Evolutionary conservation across 2,329 filamentous ascomycete genomes (phyloP), one percentile per base, ranked within the genome.

Genomic region (Aureobasidium sp.): DNA sequence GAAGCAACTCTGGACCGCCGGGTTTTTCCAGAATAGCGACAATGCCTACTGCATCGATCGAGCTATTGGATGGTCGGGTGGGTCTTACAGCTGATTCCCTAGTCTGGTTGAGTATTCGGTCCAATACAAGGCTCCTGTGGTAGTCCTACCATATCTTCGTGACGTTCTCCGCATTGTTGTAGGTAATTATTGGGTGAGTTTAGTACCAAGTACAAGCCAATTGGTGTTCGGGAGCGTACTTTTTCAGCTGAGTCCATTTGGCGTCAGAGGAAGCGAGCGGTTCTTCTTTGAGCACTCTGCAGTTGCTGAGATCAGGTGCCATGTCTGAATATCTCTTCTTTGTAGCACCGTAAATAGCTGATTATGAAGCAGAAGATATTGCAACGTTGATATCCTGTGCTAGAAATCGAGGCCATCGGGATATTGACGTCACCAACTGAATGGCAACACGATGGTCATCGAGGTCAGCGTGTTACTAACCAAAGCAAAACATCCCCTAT

Each of bases 11-110:
- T 5, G 78, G 76, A 42, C 72, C 72, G 11, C 68, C 72, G 0
- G 79, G 78, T 65, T 81, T 78, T 29, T 77, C 74, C 53, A 82
- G 74, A 49, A 85, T 81, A 32, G 78, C 77, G 34, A 83, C 75
- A 59, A 84, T 84, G 30, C 82, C 82, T n/a, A 86, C 81, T 32
- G 83, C 83, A 60, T 85, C 84, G 9, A 85, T 79, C 25, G 61
- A 58, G 51, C 82, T 82, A 48, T 81, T 79, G 45, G 80, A 78
- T 14, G 78, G 77, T 45, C 81, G 79, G 27, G 80, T 82, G 64
- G 81, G 79, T 32, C 79, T 76, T 10, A 75, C 73, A 5, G 79
- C 79, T 37, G 76, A 74, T 70, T 81, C 79, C 79, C 57, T 59
- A 11, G 3, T 27, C 11, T 16, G 5, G 2, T 11, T 50, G 21